A percentile compares a stretch with the other conserved stretches of the same genome.
These are phyloP conservation scores for Auricularia cornea DNA, from an alignment of 768 basidiomycete genomes.

Conservation along the genomic window DNA sequence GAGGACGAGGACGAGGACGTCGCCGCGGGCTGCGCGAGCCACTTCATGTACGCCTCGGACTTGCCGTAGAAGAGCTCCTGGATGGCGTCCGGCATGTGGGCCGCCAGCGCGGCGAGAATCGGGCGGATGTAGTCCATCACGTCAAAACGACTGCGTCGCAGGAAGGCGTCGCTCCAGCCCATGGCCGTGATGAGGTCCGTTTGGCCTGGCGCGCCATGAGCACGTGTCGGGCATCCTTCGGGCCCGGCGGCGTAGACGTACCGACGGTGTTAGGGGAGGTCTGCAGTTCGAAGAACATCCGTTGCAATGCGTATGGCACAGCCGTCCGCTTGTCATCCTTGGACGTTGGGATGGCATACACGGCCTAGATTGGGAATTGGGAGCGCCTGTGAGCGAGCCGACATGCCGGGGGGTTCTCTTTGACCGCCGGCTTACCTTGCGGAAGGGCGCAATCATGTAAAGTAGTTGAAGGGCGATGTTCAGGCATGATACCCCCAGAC, in stretches of 20 bases:
- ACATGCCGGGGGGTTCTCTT: not conserved
- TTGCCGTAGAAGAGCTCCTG: not conserved
- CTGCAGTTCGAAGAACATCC: not conserved
- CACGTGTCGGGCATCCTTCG: not conserved
- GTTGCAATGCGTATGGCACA: not conserved
- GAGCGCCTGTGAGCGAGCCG: not conserved
- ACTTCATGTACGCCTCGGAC: not conserved
- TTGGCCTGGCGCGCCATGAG: not conserved
- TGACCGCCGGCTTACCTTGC: not conserved
- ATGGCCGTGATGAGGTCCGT: not conserved
- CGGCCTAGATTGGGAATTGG: not conserved
- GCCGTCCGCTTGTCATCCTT: not conserved
- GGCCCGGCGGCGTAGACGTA: not conserved
- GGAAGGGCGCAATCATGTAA: slow-evolving; percentile 1
- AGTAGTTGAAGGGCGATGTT: not conserved
- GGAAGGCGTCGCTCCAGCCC: not conserved
- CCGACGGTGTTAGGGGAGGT: not conserved
- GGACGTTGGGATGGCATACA: not conserved
- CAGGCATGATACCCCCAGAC: not conserved
- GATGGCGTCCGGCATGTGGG: not conserved
- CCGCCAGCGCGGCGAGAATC: not conserved
- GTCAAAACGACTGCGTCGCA: not conserved
- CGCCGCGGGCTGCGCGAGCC: not conserved
- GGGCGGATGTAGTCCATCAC: slow-evolving; percentile 2
- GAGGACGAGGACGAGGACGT: not conserved